These are phyloP conservation scores for Jasminum sambac DNA, from an alignment of 257 asterid species.

Conservation along the genomic window DNA sequence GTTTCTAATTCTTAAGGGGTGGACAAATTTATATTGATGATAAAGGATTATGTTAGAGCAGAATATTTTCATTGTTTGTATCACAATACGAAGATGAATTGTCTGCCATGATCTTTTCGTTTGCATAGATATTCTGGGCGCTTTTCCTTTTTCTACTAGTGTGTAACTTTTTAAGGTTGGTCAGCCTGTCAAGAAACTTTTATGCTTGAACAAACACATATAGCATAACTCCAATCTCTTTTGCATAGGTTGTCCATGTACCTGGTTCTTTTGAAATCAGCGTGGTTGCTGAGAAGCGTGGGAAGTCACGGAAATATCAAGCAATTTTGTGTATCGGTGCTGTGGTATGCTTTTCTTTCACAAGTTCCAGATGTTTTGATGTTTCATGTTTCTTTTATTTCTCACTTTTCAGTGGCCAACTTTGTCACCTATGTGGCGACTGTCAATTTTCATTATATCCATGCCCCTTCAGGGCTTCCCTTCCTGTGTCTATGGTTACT, in stretches of 20 bases:
- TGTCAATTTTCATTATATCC: background rate
- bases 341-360: slow-evolving; percentile 59
- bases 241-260: slow-evolving; percentile 83
- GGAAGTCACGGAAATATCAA: slow-evolving; percentile 72
- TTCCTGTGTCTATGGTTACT: background rate
- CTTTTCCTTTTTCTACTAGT: no score
- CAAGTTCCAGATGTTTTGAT: background rate
- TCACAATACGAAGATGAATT: background rate
- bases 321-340: slow-evolving; percentile 91
- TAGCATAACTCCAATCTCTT: slow-evolving; percentile 8
- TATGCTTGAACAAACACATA: slow-evolving; percentile 3
- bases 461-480: background rate
- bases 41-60: background rate
- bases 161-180: background rate
- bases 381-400: background rate
- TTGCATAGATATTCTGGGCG: background rate
- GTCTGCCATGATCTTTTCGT: background rate
- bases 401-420: background rate
- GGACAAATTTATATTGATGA: background rate
- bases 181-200: background rate
- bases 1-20: background rate
- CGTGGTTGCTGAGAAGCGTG: slow-evolving; percentile 77
- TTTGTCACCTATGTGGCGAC: background rate
- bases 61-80: background rate
- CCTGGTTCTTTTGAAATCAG: slow-evolving; percentile 95